Percentiles rank a stretch among this genome's conserved stretches.
Conservation (phyloP, 2,329 filamentous ascomycete species). For the Graphiopsis chlorocephala region DNA sequence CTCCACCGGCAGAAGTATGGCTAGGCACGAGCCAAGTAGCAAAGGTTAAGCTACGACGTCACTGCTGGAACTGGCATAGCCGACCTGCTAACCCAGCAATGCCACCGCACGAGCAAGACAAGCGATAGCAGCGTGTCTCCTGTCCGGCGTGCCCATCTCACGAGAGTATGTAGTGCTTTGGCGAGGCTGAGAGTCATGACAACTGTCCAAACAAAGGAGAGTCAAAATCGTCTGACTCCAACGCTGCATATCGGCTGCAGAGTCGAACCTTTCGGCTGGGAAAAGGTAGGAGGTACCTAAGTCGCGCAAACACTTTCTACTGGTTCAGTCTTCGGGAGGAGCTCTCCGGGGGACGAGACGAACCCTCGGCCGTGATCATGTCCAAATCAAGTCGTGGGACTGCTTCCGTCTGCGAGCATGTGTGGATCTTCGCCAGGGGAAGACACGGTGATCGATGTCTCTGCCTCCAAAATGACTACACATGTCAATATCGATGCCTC, state of each 20-base stretch:
- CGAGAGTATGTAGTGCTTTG: background rate
- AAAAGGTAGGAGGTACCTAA: slow-evolving; percentile 1
- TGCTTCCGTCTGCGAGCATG: background rate
- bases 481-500: background rate
- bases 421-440: slow-evolving; percentile 9
- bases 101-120: background rate
- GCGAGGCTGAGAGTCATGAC: background rate
- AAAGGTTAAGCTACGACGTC: background rate
- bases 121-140: background rate
- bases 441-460: slow-evolving; percentile 13
- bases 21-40: slow-evolving; percentile 3
- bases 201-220: background rate
- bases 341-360: background rate
- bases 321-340: slow-evolving; percentile 1
- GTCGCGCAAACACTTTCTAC: slow-evolving; percentile 11
- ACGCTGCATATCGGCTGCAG: slow-evolving; percentile 5
- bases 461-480: slow-evolving; percentile 6
- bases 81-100: background rate
- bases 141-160: background rate
- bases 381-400: slow-evolving; percentile 13
- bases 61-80: background rate
- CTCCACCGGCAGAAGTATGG: background rate
- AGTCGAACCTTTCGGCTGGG: slow-evolving; percentile 13
- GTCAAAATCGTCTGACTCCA: background rate
- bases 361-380: background rate